Evolutionary conservation across 768 basidiomycete species (phyloP).

Genomic region (Amanita thiersii): DNA sequence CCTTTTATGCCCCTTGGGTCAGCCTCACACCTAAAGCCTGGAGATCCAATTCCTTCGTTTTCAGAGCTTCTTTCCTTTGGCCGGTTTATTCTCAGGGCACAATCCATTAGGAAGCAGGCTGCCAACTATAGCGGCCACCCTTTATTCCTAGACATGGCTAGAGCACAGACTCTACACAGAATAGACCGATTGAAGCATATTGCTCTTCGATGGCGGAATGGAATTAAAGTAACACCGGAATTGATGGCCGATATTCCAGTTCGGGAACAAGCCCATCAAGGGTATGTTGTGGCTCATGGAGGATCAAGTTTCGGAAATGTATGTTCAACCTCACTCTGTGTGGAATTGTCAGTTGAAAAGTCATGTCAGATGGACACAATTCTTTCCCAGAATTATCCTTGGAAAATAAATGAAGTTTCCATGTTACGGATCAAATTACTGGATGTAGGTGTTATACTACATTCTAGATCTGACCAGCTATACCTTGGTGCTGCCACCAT

Average conservation of each 20-base stretch:
- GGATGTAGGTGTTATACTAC: conserved; percentile 24
- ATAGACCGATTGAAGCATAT: conserved; percentile 11
- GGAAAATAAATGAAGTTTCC: conserved; percentile 11
- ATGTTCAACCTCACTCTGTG: too few species aligned
- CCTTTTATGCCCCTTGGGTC: conserved; percentile 15
- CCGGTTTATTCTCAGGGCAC: conserved; percentile 39
- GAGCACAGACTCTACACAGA: conserved; percentile 14
- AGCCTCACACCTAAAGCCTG: conserved; percentile 19
- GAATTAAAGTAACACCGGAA: conserved; percentile 14
- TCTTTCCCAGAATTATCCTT: conserved; percentile 28
- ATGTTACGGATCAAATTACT: conserved; percentile 1
- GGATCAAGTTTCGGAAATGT: conserved; percentile 36
- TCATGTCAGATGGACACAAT: too few species aligned
- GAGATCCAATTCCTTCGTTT: conserved; percentile 30
- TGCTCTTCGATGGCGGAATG: conserved; percentile 8
- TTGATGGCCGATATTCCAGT: too few species aligned
- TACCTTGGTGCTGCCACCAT: conserved; percentile 35
- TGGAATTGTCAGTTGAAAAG: too few species aligned
- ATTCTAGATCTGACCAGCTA: conserved; percentile 36
- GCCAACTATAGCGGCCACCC: conserved; percentile 30
- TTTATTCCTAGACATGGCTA: conserved; percentile 34
- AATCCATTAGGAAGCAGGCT: conserved; percentile 27
- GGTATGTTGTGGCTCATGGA: conserved; percentile 20
- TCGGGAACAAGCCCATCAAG: conserved; percentile 19
- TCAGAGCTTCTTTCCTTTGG: conserved; percentile 31